Evolutionary conservation across 1,284 basidiomycete genomes (phyloP).

Genomic region (Inonotus obliquus): DNA sequence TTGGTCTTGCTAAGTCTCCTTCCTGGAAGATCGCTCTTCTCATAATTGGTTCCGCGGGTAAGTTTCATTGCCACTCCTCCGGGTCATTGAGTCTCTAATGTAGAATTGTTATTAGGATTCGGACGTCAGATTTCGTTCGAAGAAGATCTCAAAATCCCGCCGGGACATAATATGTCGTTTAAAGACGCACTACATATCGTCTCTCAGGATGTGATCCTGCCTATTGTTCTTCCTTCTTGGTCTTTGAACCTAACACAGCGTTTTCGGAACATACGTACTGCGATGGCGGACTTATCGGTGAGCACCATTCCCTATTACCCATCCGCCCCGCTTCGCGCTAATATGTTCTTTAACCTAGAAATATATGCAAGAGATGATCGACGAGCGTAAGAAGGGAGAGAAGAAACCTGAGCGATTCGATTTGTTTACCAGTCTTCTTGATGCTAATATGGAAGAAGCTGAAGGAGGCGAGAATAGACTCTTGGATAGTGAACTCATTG

Average conservation of each 20-base stretch:
- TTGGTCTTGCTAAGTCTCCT: background rate
- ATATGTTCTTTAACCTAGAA: background rate
- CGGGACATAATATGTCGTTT: constrained; percentile 23
- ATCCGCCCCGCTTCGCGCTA: background rate
- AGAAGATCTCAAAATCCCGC: constrained; percentile 13
- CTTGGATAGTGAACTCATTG: constrained; percentile 18
- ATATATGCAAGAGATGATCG: constrained; percentile 23
- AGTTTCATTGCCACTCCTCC: constrained; percentile 33
- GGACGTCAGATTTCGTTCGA: constrained; percentile 28
- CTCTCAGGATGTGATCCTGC: constrained; percentile 20
- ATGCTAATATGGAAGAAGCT: constrained; percentile 16
- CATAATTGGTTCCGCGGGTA: constrained; percentile 36
- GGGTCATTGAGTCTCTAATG: constrained; percentile 23
- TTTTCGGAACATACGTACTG: constrained; percentile 6
- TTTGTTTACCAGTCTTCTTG: constrained; percentile 19
- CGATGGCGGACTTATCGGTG: constrained; percentile 13
- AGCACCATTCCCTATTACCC: background rate
- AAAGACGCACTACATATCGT: constrained; percentile 23
- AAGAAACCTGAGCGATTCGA: constrained; percentile 16
- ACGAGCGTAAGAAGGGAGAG: constrained; percentile 11
- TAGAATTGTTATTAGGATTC: constrained; percentile 28
- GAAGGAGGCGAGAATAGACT: constrained; percentile 7
- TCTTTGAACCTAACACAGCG: constrained; percentile 6
- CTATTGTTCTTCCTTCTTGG: constrained; percentile 14
- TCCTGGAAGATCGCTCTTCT: constrained; percentile 22